phyloP scores from a whole-genome alignment of 345 rosid genomes.

The Populus alba region DNA sequence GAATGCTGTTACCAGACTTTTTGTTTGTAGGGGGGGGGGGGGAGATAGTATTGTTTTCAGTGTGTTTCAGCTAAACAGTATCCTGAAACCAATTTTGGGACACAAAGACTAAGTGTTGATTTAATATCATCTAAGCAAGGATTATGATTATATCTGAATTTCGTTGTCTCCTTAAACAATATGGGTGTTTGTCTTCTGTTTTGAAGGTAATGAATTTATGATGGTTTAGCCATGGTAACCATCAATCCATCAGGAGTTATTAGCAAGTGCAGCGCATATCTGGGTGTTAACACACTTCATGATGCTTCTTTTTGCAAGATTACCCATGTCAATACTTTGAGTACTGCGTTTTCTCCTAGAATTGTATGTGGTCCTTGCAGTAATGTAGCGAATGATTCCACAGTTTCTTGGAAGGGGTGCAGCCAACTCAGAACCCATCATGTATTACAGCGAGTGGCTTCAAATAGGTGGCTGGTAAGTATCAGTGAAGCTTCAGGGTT shows the following conservation, averaged over 20 bases:
- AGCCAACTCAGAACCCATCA: constrained; percentile 28
- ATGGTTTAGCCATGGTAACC: constrained; percentile 66
- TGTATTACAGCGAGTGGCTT: constrained; percentile 22
- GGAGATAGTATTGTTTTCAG: too few relatives aligned
- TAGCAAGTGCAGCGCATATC: constrained; percentile 26
- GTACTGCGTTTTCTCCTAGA: constrained; percentile 26
- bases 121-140: neutral
- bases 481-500: constrained; percentile 2
- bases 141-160: neutral
- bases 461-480: constrained; percentile 60
- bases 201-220: constrained; percentile 28
- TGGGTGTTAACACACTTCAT: constrained; percentile 17
- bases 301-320: constrained; percentile 29
- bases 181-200: constrained; percentile 1
- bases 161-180: neutral
- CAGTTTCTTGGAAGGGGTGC: constrained; percentile 38
- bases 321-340: constrained; percentile 23
- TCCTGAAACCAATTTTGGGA: neutral
- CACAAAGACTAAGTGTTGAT: neutral
- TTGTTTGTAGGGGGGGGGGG: too few relatives aligned
- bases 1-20: too few relatives aligned
- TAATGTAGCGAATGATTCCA: constrained; percentile 27
- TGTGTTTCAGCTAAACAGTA: neutral
- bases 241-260: constrained; percentile 43
- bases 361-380: constrained; percentile 25